Base-by-base conservation (phyloP, 2,329 filamentous ascomycete genomes). In the Pseudomassariella vexata region DNA sequence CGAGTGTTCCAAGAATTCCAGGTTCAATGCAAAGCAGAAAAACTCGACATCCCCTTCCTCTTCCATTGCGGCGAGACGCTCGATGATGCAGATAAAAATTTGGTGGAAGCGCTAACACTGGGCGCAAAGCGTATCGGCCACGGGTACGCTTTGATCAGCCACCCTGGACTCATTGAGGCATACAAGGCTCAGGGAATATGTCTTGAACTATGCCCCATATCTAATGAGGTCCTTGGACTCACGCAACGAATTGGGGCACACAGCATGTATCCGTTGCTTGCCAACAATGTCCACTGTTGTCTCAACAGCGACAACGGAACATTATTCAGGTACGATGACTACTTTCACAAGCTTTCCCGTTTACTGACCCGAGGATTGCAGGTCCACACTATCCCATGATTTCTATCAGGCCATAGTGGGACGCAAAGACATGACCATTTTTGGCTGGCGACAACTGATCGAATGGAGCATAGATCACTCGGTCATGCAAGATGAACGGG, bases 11-110 rank as follows among this genome's bases (percentile, higher is more conserved):
- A 65, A 5, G 57, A 60, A 2, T 75, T 78, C 42, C 49, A 59
- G 28, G 46, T 58, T 16, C 61, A 61, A 6, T 77, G 73, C 47
- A 45, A 57, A 20, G 36, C 45, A 4, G 49, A 65, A 11, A 24
- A 39, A 3, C 34, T 82, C 4, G 65, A 76, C 0, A 82, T 87
- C 3, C 82, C 82, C 0, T 85, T 86, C 47, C 62, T 87, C 23
- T 84, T 87, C 47, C 82, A 88, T 56, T 85, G 82, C 41, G 83
- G 82, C 16, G 83, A 88, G 59, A 85, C 82, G 1, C 63, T 85
- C 5, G 77, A 85, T 19, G 71, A 76, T 5, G 68, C 70, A 2
- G 78, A 86, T 41, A 76, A 70, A 12, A 88, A 87, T 49, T 60
- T 88, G 0, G 65, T 79, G 30, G 81, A 85, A 40, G 79, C 82